Evolutionary conservation across 2,329 filamentous ascomycete species (phyloP).

Genomic region (Beauveria sp.): DNA sequence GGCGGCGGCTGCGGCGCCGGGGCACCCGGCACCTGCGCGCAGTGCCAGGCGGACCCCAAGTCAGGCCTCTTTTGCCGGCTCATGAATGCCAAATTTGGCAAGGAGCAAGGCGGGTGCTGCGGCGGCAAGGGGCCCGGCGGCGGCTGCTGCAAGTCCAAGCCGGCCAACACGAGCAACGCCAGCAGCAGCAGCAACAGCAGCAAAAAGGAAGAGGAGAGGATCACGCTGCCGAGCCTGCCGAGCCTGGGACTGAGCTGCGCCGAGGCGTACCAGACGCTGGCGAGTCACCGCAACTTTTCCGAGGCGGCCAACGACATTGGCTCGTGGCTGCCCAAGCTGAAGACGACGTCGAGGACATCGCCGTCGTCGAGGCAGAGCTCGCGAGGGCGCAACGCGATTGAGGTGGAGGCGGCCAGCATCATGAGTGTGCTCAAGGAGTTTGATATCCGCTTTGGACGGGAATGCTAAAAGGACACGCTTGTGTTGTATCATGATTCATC

Average conservation of each 20-base stretch:
- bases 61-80: constrained; percentile 79
- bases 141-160: constrained; percentile 55
- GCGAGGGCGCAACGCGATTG: constrained; percentile 51
- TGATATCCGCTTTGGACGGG: constrained; percentile 61
- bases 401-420: constrained; percentile 75
- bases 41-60: constrained; percentile 70
- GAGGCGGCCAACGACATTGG: constrained; percentile 65
- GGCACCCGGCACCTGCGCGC: constrained; percentile 70
- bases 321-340: constrained; percentile 68
- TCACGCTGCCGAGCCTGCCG: constrained; percentile 27
- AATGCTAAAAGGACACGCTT: constrained; percentile 19
- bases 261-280: constrained; percentile 70
- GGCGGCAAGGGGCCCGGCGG: constrained; percentile 56
- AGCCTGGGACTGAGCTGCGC: constrained; percentile 62
- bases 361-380: constrained; percentile 19
- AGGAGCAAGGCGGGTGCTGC: constrained; percentile 43
- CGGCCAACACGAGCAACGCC: constrained; percentile 5
- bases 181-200: constrained; percentile 14
- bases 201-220: constrained; percentile 21
- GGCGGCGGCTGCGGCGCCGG: constrained; percentile 49
- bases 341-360: constrained; percentile 42
- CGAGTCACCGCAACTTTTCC: constrained; percentile 68
- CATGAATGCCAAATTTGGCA: constrained; percentile 58
- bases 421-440: constrained; percentile 81
- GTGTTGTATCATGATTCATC: background rate